phyloP scores from a whole-genome alignment of 2,329 filamentous ascomycete genomes.

The Capronia epimyces region DNA sequence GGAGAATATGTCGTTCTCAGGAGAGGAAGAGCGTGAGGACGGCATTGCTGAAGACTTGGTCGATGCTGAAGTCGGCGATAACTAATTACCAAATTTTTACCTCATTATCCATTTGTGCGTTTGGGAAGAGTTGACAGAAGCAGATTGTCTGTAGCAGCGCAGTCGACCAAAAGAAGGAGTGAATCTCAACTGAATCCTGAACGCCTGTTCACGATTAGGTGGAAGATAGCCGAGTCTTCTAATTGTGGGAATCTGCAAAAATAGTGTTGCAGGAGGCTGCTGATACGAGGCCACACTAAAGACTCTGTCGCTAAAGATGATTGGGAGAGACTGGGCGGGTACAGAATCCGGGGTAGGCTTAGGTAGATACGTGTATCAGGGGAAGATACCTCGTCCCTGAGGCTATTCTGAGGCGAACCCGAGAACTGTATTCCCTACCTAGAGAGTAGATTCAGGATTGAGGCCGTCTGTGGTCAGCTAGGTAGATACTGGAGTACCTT shows the following conservation, averaged over 20 bases:
- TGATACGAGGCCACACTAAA: too few relatives aligned
- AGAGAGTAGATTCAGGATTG: too few relatives aligned
- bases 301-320: slow-evolving; percentile 9
- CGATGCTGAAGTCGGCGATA: neutral
- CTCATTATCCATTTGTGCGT: neutral
- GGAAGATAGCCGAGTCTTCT: too few relatives aligned
- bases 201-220: neutral
- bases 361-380: too few relatives aligned
- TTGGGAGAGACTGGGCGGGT: slow-evolving; percentile 12
- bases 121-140: neutral
- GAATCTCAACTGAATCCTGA: neutral
- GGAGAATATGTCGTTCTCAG: slow-evolving; percentile 34
- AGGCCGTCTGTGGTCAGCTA: too few relatives aligned
- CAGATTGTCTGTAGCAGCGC: neutral
- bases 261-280: neutral
- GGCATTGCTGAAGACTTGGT: slow-evolving; percentile 5
- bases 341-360: slow-evolving; percentile 15
- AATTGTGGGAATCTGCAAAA: neutral
- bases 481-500: too few relatives aligned
- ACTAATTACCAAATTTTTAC: neutral
- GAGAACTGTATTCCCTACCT: too few relatives aligned
- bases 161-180: neutral
- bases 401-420: neutral
- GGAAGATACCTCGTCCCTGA: too few relatives aligned
- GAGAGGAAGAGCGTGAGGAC: slow-evolving; percentile 27